Evolutionary conservation across 1,284 basidiomycete species (phyloP).

Genomic region (Peniophora sp.): DNA sequence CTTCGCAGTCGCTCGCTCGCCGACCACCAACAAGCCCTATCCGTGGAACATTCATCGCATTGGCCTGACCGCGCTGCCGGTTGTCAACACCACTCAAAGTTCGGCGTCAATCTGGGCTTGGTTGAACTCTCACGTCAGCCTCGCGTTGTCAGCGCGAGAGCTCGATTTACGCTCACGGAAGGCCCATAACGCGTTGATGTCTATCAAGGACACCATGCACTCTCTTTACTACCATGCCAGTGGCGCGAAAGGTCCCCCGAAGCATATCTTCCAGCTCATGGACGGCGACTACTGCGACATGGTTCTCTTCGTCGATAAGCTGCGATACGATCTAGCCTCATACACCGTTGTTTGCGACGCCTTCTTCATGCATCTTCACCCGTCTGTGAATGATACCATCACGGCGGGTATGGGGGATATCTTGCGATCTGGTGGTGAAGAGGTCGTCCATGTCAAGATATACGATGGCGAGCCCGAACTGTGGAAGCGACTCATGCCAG

Average conservation of each 20-base stretch:
- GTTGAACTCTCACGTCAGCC: slow-evolving; percentile 15
- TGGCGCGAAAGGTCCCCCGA: slow-evolving; percentile 11
- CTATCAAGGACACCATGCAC: slow-evolving; percentile 20
- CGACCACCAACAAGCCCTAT: slow-evolving; percentile 1
- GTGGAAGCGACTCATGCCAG: slow-evolving; percentile 30
- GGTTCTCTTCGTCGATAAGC: slow-evolving; percentile 18
- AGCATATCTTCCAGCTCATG: slow-evolving; percentile 13
- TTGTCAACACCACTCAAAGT: slow-evolving; percentile 15
- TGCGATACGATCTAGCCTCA: slow-evolving; percentile 21
- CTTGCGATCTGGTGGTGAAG: slow-evolving; percentile 7
- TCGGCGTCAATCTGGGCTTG: too few species aligned
- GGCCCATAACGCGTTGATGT: slow-evolving; percentile 17
- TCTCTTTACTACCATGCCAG: slow-evolving; percentile 15
- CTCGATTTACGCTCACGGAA: slow-evolving; percentile 12
- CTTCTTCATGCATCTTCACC: slow-evolving; percentile 21
- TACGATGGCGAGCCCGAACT: slow-evolving; percentile 16
- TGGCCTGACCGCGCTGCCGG: slow-evolving; percentile 16
- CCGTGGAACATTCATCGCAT: slow-evolving; percentile 25
- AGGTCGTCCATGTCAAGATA: slow-evolving; percentile 7
- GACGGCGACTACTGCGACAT: slow-evolving; percentile 17
- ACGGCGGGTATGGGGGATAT: slow-evolving; percentile 4
- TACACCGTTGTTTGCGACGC: slow-evolving; percentile 25
- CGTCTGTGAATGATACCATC: slow-evolving; percentile 9
- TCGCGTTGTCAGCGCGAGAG: slow-evolving; percentile 22
- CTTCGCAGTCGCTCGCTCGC: slow-evolving; percentile 21